Evolutionary conservation across 148 eudicot genomes (phyloP), one percentile per base, ranked within the genome.

Genomic region (Rhododendron griersonianum): DNA sequence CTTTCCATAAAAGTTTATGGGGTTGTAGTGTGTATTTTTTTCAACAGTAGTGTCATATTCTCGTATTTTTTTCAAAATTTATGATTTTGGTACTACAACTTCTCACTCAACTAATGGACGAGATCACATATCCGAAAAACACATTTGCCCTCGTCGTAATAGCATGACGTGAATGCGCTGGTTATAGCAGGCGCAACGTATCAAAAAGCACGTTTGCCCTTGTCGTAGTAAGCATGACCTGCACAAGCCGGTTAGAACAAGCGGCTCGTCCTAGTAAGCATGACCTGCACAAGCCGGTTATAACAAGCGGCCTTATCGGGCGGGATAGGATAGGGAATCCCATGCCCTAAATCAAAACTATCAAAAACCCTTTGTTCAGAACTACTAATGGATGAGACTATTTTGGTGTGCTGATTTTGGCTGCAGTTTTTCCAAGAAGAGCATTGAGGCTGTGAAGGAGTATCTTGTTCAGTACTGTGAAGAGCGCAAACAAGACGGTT

Each of bases 401-500:
- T 11, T 69, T 25, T 67, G 10, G 73, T 65, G 35, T n/a, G 74
- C 35, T 67, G 14, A 28, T 69, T 11, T 45, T 41, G 61, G 39
- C 30, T 53, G 80, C 59, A 91, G 91, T 89, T 90, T 89, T 61
- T 67, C 85, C 69, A 77, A 50, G 80, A 86, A 89, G 33, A 87
- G 86, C 55, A 71, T 87, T 16, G 84, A 81, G 51, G 57, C 16
- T 0, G 92, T 93, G 81, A 92, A 84, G 83, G 83, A 87, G 25
- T 92, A 88, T 67, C 33, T 95, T n/a, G 61, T 84, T 7, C 85
- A 85, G 33, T 92, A 95, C 80, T 78, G 89, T 6, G 90, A 88
- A 85, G 89, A 81, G 21, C 89, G 89, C 16, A 87, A 63, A 86
- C 83, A 78, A 84, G 87, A 83, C 6, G 98, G 93, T 10, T 95